These are phyloP conservation scores for Whalleya microplaca DNA, from an alignment of 2,329 filamentous ascomycete genomes.

Conservation along the genomic window DNA sequence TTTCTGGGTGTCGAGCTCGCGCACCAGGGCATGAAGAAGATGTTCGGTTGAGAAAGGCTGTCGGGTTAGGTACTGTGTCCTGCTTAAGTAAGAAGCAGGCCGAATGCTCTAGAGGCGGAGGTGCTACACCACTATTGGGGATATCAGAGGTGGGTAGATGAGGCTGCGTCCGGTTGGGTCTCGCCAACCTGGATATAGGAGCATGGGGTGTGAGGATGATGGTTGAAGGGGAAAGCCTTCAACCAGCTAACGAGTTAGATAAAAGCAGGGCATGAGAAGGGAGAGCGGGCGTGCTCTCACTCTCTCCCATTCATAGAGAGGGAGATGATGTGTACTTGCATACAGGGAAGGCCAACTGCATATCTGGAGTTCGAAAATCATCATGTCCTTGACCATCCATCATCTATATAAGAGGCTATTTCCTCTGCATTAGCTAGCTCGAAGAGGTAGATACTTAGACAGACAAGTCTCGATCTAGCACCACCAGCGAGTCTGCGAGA, in stretches of 20 bases:
- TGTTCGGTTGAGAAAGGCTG: slow-evolving; percentile 55
- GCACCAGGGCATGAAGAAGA: slow-evolving; percentile 79
- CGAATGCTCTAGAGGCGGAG: neutral
- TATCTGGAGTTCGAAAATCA: too few species aligned
- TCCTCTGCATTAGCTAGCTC: too few species aligned
- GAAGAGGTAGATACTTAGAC: too few species aligned
- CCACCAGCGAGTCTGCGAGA: too few species aligned
- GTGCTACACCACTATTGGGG: neutral
- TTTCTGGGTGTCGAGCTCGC: slow-evolving; percentile 86
- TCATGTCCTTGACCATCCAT: too few species aligned
- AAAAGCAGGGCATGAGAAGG: neutral
- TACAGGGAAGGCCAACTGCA: too few species aligned
- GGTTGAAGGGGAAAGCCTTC: neutral
- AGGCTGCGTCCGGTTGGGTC: neutral
- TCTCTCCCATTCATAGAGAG: neutral
- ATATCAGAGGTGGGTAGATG: neutral
- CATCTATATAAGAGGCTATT: too few species aligned
- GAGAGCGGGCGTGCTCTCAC: neutral
- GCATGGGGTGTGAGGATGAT: neutral
- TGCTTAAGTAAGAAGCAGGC: neutral
- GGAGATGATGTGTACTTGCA: neutral
- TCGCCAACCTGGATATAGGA: neutral
- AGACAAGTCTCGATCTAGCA: too few species aligned
- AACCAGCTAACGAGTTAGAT: neutral
- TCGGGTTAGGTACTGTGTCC: too few species aligned